These are phyloP conservation scores for Zasmidium cellare DNA, from an alignment of 2,329 filamentous ascomycete genomes.

Conservation along the genomic window DNA sequence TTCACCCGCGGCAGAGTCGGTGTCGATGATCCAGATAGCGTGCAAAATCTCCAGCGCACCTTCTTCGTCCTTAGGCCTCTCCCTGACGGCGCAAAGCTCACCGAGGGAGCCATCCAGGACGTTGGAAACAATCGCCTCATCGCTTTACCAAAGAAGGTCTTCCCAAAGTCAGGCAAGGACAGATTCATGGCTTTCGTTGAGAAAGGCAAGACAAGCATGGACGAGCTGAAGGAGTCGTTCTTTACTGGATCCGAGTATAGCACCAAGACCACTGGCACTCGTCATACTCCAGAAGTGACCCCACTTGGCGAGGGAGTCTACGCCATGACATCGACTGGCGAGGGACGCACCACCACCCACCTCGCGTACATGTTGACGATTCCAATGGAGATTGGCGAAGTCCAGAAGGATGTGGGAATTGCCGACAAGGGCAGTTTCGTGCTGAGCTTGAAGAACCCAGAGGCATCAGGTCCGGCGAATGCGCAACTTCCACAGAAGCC, in stretches of 20 bases:
- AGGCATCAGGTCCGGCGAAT: slow-evolving; percentile 64
- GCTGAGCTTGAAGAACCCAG: slow-evolving; percentile 77
- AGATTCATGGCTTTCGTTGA: slow-evolving; percentile 82
- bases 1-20: slow-evolving; percentile 79
- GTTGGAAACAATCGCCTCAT: slow-evolving; percentile 68
- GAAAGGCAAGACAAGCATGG: slow-evolving; percentile 65
- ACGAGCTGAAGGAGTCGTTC: slow-evolving; percentile 72
- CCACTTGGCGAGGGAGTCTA: slow-evolving; percentile 86
- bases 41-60: slow-evolving; percentile 73
- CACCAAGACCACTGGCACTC: slow-evolving; percentile 72
- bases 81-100: slow-evolving; percentile 65
- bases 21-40: slow-evolving; percentile 65
- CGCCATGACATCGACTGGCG: slow-evolving; percentile 70
- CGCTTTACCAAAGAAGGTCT: slow-evolving; percentile 79
- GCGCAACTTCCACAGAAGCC: slow-evolving; percentile 64
- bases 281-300: slow-evolving; percentile 67
- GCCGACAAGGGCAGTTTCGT: slow-evolving; percentile 73
- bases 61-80: slow-evolving; percentile 79
- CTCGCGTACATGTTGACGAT: slow-evolving; percentile 78
- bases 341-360: slow-evolving; percentile 61
- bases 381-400: slow-evolving; percentile 65
- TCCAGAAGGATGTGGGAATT: slow-evolving; percentile 75
- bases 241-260: slow-evolving; percentile 66
- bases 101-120: slow-evolving; percentile 57
- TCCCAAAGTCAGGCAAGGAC: slow-evolving; percentile 68